Evolutionary conservation across 2,329 filamentous ascomycete genomes (phyloP).

Genomic region (Diaporthe capsici): DNA sequence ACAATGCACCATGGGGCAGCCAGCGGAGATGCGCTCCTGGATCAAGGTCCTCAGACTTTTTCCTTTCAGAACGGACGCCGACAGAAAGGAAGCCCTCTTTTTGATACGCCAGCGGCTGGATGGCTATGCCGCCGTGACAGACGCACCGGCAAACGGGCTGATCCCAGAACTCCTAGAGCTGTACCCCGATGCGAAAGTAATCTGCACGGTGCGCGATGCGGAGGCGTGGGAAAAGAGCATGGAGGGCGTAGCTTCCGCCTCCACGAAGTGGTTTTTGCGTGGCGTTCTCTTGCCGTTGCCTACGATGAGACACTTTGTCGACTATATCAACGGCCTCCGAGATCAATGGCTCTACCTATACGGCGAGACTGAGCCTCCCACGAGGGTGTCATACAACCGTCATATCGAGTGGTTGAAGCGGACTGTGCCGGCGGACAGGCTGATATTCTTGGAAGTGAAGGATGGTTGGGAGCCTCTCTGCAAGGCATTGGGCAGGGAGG

Average conservation of each 20-base stretch:
- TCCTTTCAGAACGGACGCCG: not conserved
- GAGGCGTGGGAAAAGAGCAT: slow-evolving; percentile 56
- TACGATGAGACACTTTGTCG: slow-evolving; percentile 51
- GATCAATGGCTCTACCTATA: slow-evolving; percentile 47
- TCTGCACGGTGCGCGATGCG: slow-evolving; percentile 58
- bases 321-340: slow-evolving; percentile 47
- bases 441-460: slow-evolving; percentile 55
- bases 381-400: slow-evolving; percentile 32
- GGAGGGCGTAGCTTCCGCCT: slow-evolving; percentile 50
- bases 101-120: slow-evolving; percentile 16
- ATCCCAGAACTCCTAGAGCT: slow-evolving; percentile 62
- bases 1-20: slow-evolving; percentile 2
- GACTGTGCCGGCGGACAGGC: slow-evolving; percentile 50
- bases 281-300: slow-evolving; percentile 51
- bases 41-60: slow-evolving; percentile 7
- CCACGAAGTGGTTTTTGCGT: slow-evolving; percentile 52
- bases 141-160: slow-evolving; percentile 59
- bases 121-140: slow-evolving; percentile 56
- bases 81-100: not conserved
- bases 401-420: slow-evolving; percentile 35
- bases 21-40: not conserved
- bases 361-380: slow-evolving; percentile 46
- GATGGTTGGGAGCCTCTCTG: slow-evolving; percentile 59
- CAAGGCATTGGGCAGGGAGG: slow-evolving; percentile 52
- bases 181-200: slow-evolving; percentile 64